Evolutionary conservation across 257 asterid genomes (phyloP), one percentile per base, ranked within the genome.

Genomic region (Solanum medicagineum): DNA sequence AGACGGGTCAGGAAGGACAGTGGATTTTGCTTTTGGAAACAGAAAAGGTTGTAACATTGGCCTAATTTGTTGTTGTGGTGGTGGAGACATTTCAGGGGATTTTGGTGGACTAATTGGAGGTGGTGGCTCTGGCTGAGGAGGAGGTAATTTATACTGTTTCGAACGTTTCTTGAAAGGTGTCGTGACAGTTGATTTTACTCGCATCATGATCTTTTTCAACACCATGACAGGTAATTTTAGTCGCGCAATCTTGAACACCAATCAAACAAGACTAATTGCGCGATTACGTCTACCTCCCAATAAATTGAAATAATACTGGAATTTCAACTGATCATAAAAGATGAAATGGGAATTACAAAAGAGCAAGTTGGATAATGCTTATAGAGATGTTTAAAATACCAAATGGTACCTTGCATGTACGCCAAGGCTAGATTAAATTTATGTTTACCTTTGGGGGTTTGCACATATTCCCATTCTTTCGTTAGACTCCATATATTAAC

Each of bases 1-100:
- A 86, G 94, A 89, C n/a, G 98, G 96, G 6, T 94, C 95, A 36
- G 98, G 97, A 81, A 93, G 95, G 80, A 92, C 92, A 9, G 90
- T 44, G 51, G 98, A 93, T 59, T 90, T 88, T 51, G 91, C 84
- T 65, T 84, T 59, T 4, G 98, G 98, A 91, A 94, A 93, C 60
- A 92, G 74, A 86, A 93, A 94, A 8, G 97, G 95, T 9, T 83
- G 90, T 19, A 70, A 44, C 20, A 59, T 74, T 42, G 10, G 90
- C 70, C 86, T 63, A 22, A 22, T 75, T 15, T 57, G 77, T 10
- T 85, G 85, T 54, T 65, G 84, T 22, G 89, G 89, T 22, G 65
- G 80, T 40, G 86, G 79, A 45, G 91, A 85, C 93, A 90, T 87
- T 83, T 88, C 36, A 11, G 89, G 81, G 5, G 91, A 86, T 40